A percentile compares a stretch with the other conserved stretches of the same genome.
phyloP scores from a whole-genome alignment of 805 yeast species.

The Barnettozyma pratensis region DNA sequence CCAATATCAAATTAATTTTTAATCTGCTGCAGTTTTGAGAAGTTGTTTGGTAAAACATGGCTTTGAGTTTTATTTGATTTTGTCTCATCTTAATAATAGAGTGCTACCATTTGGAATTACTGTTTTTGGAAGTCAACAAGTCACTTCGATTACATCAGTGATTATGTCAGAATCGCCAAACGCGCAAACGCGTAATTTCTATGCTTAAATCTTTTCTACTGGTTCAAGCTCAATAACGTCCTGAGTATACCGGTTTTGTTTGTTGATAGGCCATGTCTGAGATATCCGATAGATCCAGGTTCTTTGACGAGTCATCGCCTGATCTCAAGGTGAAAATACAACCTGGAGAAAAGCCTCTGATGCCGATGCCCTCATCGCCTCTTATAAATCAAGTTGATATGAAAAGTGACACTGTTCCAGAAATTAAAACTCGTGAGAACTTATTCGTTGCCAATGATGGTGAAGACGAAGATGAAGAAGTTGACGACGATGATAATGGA shows the following conservation, averaged over 20 bases:
- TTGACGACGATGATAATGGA: slow-evolving; percentile 12
- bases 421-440: neutral
- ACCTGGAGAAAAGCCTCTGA: neutral
- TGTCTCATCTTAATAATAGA: too few species aligned
- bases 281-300: slow-evolving; percentile 11
- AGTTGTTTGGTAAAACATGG: neutral
- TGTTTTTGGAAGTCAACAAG: slow-evolving; percentile 6
- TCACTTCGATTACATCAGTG: too few species aligned
- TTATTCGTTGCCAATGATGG: slow-evolving; percentile 17
- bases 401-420: neutral
- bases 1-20: neutral
- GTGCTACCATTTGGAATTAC: neutral
- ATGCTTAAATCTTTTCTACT: too few species aligned
- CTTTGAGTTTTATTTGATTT: too few species aligned
- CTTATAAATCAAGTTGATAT: neutral
- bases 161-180: neutral
- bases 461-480: slow-evolving; percentile 8
- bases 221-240: too few species aligned
- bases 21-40: too few species aligned
- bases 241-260: too few species aligned
- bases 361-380: slow-evolving; percentile 1
- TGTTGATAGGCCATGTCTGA: neutral
- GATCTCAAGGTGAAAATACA: neutral
- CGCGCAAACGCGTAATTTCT: neutral
- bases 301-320: slow-evolving; percentile 11